These are phyloP conservation scores for Mycena vitilis DNA, from an alignment of 768 basidiomycete genomes.

Conservation along the genomic window DNA sequence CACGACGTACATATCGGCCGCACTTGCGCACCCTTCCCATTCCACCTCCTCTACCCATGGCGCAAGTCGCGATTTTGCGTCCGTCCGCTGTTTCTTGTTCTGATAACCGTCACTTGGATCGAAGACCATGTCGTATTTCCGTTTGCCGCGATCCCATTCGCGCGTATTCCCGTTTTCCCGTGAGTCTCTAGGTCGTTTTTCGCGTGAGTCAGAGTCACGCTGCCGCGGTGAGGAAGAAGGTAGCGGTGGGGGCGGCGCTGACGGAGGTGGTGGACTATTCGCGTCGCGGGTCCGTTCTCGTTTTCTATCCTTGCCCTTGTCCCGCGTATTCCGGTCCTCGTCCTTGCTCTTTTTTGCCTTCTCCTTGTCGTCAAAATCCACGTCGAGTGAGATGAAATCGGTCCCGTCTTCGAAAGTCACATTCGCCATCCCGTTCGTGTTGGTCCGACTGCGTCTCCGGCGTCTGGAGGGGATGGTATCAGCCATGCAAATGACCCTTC, in stretches of 20 bases:
- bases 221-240: background rate
- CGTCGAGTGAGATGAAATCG: constrained; percentile 21
- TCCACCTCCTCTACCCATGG: constrained; percentile 82
- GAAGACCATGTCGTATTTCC: constrained; percentile 57
- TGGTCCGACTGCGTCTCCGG: constrained; percentile 21
- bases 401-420: constrained; percentile 22
- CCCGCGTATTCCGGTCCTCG: background rate
- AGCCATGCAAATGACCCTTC: constrained; percentile 24
- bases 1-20: constrained; percentile 82
- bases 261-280: constrained; percentile 19
- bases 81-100: constrained; percentile 64
- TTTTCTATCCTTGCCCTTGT: constrained; percentile 18
- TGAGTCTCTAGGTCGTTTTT: constrained; percentile 35
- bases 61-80: constrained; percentile 64
- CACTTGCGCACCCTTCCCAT: constrained; percentile 79
- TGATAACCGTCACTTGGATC: constrained; percentile 63
- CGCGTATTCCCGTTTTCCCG: constrained; percentile 30
- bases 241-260: constrained; percentile 22
- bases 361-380: constrained; percentile 26
- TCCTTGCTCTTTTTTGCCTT: constrained; percentile 3
- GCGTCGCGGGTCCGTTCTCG: constrained; percentile 13
- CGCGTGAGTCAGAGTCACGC: constrained; percentile 12
- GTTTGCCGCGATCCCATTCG: constrained; percentile 50
- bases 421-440: constrained; percentile 20
- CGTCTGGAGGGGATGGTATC: constrained; percentile 29